phyloP scores from a whole-genome alignment of 139 green algal genomes.

The Edaphochlamys debaryana region DNA sequence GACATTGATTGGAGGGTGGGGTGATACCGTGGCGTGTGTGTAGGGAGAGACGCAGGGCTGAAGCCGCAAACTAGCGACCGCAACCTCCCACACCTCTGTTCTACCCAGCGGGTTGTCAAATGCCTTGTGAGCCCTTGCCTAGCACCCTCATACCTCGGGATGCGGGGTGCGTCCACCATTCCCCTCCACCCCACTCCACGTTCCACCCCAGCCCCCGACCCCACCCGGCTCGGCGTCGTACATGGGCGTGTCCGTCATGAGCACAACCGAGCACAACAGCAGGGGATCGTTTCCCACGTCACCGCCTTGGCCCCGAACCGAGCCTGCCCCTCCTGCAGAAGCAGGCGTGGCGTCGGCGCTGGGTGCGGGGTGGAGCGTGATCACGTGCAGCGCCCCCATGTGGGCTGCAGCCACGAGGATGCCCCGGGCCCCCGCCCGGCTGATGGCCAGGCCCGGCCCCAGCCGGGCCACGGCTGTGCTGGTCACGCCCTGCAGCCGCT shows the following conservation, averaged over 20 bases:
- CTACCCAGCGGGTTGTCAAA: too few relatives aligned
- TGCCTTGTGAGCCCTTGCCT: background rate
- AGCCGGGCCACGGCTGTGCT: conserved; percentile 13
- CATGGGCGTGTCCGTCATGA: conserved; percentile 9
- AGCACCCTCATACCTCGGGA: background rate
- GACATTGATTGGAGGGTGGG: too few relatives aligned
- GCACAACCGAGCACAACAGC: conserved; percentile 14
- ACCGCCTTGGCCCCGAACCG: background rate
- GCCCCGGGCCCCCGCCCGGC: background rate
- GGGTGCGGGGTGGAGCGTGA: conserved; percentile 9
- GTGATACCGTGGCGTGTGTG: background rate
- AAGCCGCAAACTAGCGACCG: background rate
- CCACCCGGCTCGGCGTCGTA: too few relatives aligned
- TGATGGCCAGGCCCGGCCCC: background rate
- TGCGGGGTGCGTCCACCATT: too few relatives aligned
- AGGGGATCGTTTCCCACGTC: background rate
- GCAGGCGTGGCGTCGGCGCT: too few relatives aligned
- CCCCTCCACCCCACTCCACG: too few relatives aligned
- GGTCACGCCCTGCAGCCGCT: conserved; percentile 11
- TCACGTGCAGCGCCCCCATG: conserved; percentile 21
- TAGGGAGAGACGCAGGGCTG: background rate
- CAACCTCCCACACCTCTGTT: background rate
- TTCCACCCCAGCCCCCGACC: too few relatives aligned
- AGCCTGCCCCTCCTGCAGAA: background rate
- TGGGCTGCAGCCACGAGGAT: conserved; percentile 7